Conservation (phyloP, 768 basidiomycete genomes). For the Xanthoconium purpureum region DNA sequence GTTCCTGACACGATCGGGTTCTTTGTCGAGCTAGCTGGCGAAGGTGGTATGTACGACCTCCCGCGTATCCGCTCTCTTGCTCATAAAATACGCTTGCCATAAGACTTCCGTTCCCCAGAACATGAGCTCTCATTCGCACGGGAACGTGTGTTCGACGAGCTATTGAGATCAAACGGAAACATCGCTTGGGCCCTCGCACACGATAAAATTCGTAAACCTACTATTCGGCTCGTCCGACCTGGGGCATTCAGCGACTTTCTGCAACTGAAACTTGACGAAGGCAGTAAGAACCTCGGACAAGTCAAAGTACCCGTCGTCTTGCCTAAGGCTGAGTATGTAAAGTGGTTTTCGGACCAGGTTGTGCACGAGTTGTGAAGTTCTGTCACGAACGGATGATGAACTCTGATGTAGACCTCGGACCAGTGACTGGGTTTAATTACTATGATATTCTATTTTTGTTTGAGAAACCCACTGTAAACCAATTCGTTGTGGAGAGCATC, state of each 20-base stretch:
- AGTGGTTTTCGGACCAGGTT: background rate
- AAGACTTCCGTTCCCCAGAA: no score
- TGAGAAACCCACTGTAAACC: no score
- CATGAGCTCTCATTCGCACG: background rate
- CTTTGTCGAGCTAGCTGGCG: background rate
- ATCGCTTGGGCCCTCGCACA: background rate
- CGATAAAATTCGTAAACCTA: background rate
- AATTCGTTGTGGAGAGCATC: no score
- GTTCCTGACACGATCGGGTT: background rate
- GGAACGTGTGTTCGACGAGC: background rate
- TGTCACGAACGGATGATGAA: no score
- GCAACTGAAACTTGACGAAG: slow-evolving; percentile 2
- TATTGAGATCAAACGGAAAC: background rate
- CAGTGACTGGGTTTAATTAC: no score
- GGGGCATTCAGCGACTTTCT: background rate
- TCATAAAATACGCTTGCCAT: no score
- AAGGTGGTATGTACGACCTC: background rate
- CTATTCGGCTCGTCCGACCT: background rate
- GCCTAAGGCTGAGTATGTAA: background rate
- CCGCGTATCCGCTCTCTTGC: background rate
- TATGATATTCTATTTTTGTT: no score
- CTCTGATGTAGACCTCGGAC: no score
- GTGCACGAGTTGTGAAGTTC: background rate
- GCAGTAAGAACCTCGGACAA: background rate
- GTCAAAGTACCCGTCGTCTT: background rate